Conservation (phyloP, 371 early-diverging fungal species). For the Mucor irregularis region DNA sequence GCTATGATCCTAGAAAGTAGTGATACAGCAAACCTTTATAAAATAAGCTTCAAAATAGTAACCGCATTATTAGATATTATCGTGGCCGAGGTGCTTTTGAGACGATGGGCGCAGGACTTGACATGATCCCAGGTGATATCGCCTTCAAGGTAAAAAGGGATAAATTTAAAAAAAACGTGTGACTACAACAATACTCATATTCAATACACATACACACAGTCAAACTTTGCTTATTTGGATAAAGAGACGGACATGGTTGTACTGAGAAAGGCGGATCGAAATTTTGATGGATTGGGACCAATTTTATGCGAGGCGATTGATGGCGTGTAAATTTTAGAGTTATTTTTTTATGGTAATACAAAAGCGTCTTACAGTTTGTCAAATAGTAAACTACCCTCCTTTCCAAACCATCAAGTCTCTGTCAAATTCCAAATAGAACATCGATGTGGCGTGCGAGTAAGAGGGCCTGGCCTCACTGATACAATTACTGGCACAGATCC, state of each 20-base stretch:
- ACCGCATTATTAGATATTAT: slow-evolving; percentile 33
- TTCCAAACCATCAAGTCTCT: slow-evolving; percentile 38
- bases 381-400: slow-evolving; percentile 41
- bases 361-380: not conserved
- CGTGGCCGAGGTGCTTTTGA: slow-evolving; percentile 60
- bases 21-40: not conserved
- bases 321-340: slow-evolving; percentile 41
- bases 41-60: not conserved
- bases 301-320: slow-evolving; percentile 45
- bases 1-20: slow-evolving; percentile 38
- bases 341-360: not conserved
- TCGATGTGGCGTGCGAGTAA: slow-evolving; percentile 48
- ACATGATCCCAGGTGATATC: slow-evolving; percentile 57
- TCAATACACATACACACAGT: too few relatives aligned
- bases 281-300: slow-evolving; percentile 52
- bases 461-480: slow-evolving; percentile 48
- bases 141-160: slow-evolving; percentile 49
- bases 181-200: not conserved
- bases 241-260: slow-evolving; percentile 38
- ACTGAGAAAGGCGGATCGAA: slow-evolving; percentile 49
- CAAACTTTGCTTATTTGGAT: slow-evolving; percentile 54
- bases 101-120: slow-evolving; percentile 56
- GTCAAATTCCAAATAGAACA: slow-evolving; percentile 52
- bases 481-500: slow-evolving; percentile 59
- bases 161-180: not conserved